phyloP scores from a whole-genome alignment of 768 basidiomycete species.

The Hortiboletus campestris region DNA sequence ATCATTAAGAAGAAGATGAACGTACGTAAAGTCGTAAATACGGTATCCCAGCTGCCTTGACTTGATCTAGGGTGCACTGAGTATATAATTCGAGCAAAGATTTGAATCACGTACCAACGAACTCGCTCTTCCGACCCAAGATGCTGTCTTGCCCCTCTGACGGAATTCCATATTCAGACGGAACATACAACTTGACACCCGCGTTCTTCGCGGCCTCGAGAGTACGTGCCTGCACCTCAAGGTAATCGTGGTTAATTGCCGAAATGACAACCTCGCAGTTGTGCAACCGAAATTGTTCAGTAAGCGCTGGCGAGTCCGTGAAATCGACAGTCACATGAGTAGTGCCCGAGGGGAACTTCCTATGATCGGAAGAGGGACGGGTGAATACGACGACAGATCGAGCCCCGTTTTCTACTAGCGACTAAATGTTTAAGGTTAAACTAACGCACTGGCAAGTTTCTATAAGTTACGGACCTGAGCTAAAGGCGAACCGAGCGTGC shows the following conservation, averaged over 20 bases:
- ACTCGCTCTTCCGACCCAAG: constrained; percentile 18
- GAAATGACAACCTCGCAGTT: constrained; percentile 29
- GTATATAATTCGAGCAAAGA: not conserved
- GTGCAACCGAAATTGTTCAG: constrained; percentile 14
- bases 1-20: not conserved
- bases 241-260: constrained; percentile 19
- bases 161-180: constrained; percentile 28
- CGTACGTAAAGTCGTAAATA: constrained; percentile 24
- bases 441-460: not conserved
- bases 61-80: constrained; percentile 4
- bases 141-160: constrained; percentile 21
- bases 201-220: constrained; percentile 30
- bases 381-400: constrained; percentile 13
- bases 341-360: constrained; percentile 7
- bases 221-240: constrained; percentile 21
- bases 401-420: constrained; percentile 10
- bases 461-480: not conserved
- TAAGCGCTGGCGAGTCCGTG: constrained; percentile 6
- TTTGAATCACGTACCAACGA: constrained; percentile 7
- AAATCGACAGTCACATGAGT: constrained; percentile 13
- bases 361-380: constrained; percentile 7
- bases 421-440: constrained; percentile 3
- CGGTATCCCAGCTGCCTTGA: constrained; percentile 15
- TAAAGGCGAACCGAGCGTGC: constrained; percentile 15
- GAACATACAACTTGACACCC: constrained; percentile 30